phyloP scores from a whole-genome alignment of 2,329 filamentous ascomycete species.

The Dichotomopilus funicola region DNA sequence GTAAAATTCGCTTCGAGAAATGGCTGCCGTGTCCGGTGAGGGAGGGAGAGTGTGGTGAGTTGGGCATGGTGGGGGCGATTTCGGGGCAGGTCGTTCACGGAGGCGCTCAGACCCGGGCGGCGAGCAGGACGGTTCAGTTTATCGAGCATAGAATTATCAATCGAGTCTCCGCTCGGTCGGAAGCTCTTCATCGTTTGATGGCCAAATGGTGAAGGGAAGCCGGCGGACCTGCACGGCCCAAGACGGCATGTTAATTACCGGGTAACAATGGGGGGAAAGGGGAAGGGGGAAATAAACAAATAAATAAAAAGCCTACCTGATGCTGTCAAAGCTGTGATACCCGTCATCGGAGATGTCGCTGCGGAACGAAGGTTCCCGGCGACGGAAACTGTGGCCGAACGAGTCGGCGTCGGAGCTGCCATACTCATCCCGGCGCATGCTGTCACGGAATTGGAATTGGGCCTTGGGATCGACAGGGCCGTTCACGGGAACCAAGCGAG shows the following conservation, averaged over 20 bases:
- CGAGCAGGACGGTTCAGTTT: slow-evolving; percentile 46
- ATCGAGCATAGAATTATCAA: slow-evolving; percentile 47
- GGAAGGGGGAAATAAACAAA: neutral
- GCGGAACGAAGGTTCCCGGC: slow-evolving; percentile 10
- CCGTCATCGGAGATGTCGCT: slow-evolving; percentile 22
- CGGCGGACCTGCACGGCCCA: slow-evolving; percentile 16
- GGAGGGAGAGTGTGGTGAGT: slow-evolving; percentile 42
- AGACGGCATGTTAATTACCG: neutral
- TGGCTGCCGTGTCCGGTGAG: slow-evolving; percentile 35
- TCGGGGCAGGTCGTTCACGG: slow-evolving; percentile 34
- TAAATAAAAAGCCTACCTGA: slow-evolving; percentile 17
- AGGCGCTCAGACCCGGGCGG: slow-evolving; percentile 39
- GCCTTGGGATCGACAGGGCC: slow-evolving; percentile 28
- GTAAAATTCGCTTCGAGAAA: slow-evolving; percentile 40
- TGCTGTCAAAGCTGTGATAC: slow-evolving; percentile 24
- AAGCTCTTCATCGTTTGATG: slow-evolving; percentile 40
- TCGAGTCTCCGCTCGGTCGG: slow-evolving; percentile 39
- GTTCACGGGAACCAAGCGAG: slow-evolving; percentile 32
- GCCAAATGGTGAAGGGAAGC: slow-evolving; percentile 33
- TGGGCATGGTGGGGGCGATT: slow-evolving; percentile 34
- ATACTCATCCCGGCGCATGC: slow-evolving; percentile 25
- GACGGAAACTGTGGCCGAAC: slow-evolving; percentile 31
- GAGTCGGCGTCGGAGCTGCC: slow-evolving; percentile 31
- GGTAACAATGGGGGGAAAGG: neutral
- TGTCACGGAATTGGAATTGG: slow-evolving; percentile 16